Evolutionary conservation across 2,329 filamentous ascomycete genomes (phyloP).

Genomic region (Talaromyces marneffei): DNA sequence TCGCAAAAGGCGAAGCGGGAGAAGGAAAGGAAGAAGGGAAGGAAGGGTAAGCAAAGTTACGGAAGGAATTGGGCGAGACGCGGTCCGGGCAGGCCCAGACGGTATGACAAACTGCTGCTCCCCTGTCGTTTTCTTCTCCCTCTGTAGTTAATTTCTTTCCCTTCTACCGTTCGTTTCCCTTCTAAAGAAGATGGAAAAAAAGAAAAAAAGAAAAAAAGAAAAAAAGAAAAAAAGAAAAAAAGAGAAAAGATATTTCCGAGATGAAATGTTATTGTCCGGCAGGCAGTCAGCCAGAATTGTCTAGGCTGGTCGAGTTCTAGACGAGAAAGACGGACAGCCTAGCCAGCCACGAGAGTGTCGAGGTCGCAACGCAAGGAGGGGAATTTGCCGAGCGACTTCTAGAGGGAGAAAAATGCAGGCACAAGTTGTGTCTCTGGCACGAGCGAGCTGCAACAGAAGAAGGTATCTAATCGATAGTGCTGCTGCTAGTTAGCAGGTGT

Average conservation of each 20-base stretch:
- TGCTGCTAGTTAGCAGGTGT: neutral
- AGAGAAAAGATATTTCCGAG: neutral
- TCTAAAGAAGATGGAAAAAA: too few species aligned
- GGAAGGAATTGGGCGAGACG: conserved; percentile 6
- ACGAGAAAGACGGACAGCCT: neutral
- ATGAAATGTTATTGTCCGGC: neutral
- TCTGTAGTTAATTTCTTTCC: neutral
- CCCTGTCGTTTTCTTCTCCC: neutral
- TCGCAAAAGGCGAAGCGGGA: conserved; percentile 25
- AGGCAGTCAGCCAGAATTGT: neutral
- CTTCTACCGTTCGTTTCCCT: too few species aligned
- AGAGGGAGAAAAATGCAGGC: neutral
- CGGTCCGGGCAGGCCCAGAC: conserved; percentile 11
- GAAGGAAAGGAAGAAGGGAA: neutral
- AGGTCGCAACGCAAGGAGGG: conserved; percentile 8
- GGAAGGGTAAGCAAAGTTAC: neutral
- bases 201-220: neutral
- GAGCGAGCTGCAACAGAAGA: neutral
- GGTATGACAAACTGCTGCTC: neutral
- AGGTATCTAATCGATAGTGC: neutral
- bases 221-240: neutral
- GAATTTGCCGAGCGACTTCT: conserved; percentile 4
- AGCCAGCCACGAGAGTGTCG: neutral
- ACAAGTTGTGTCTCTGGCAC: neutral
- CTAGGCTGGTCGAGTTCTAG: neutral